These are phyloP conservation scores for Verticillium longisporum DNA, from an alignment of 2,329 filamentous ascomycete species.

Conservation along the genomic window DNA sequence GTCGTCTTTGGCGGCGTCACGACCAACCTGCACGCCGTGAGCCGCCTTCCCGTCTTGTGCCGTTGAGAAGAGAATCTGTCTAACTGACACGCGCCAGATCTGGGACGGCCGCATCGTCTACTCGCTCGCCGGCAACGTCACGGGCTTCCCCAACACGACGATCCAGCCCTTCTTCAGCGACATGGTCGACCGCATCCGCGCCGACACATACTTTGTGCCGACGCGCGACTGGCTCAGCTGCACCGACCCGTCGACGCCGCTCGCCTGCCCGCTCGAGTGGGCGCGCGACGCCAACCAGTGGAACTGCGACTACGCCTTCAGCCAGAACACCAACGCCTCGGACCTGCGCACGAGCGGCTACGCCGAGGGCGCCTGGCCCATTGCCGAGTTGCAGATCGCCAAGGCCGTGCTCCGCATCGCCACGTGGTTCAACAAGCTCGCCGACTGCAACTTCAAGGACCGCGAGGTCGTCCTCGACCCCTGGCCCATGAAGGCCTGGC, in stretches of 20 bases:
- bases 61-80: too few species aligned
- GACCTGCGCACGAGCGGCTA: constrained; percentile 3
- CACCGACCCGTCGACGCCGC: background rate
- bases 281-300: constrained; percentile 4
- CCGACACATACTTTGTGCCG: background rate
- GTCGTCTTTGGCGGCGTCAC: constrained; percentile 43
- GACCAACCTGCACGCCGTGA: constrained; percentile 49
- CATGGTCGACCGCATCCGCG: background rate
- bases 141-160: background rate
- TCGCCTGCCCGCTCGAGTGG: constrained; percentile 2
- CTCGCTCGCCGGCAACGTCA: constrained; percentile 1
- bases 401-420: constrained; percentile 2
- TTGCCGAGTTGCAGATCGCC: constrained; percentile 3
- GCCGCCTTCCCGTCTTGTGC: background rate
- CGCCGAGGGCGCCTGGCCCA: constrained; percentile 3
- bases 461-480: background rate
- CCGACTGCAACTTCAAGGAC: constrained; percentile 1
- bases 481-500: background rate
- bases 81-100: background rate
- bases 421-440: constrained; percentile 3
- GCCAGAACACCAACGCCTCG: background rate
- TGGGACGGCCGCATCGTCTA: constrained; percentile 4
- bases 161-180: constrained; percentile 2
- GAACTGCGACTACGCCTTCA: constrained; percentile 5
- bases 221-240: background rate